Evolutionary conservation across 2,329 filamentous ascomycete genomes (phyloP), one percentile per base, ranked within the genome.

Genomic region (Fusarium nelsonii): DNA sequence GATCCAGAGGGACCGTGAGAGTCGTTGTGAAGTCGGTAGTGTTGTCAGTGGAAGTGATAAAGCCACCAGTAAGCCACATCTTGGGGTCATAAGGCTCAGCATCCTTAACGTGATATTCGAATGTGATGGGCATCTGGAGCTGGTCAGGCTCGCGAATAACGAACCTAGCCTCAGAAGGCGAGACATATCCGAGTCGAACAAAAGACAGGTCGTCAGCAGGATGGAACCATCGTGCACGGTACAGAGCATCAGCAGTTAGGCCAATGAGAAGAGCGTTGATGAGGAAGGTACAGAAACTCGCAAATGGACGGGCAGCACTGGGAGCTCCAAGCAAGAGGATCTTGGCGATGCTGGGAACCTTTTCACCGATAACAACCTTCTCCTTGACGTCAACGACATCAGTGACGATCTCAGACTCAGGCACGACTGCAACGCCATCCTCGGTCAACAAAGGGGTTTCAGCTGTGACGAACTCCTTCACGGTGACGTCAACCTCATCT

Each of bases 101-200:
- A 64, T 87, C 83, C 73, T 87, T 86, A 73, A 86, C 79, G 55
- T 86, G 84, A 56, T 90, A 89, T 51, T 92, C 90, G 11, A 96
- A 82, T 1, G 84, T 89, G n/a, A 97, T 80, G 0, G 94, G 94
- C 76, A 97, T 86, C 72, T 91, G 89, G 34, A 85, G 77, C 52
- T 88, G 84, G 71, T 97, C 88, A 1, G 96, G 93, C 78, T 98
- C 96, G 59, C 96, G 88, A 46, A 99, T 84, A 30, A 99, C 82
- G 39, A 99, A 85, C 64, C 89, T 94, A 23, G 94, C 96, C 58
- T 91, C 91, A 0, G 85, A 87, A 18, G 92, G 87, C 6, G 94
- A 97, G 30, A 98, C 91, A 77, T 95, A 95, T 28, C 96, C 96
- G 16, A 97, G 83, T 10, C 96, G 88, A 40, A 92, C 92, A 77